Evolutionary conservation across 768 basidiomycete genomes (phyloP).

Genomic region (Termitomyces sp.): DNA sequence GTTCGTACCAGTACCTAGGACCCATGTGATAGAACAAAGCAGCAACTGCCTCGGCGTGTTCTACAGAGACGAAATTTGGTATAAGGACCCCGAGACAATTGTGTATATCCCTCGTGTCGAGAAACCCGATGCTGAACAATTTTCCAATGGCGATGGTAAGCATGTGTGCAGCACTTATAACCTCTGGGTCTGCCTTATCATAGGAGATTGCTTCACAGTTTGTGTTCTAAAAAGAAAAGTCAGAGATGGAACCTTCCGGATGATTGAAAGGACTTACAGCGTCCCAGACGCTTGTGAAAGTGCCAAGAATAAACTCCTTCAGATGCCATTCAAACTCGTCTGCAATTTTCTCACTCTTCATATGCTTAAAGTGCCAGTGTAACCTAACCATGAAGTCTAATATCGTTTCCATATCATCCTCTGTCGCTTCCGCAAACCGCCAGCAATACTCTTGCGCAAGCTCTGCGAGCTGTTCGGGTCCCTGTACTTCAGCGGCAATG

Average conservation of each 20-base stretch:
- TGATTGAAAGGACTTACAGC: constrained; percentile 9
- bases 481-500: constrained; percentile 9
- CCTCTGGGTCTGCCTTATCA: neutral
- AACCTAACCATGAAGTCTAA: constrained; percentile 8
- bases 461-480: constrained; percentile 12
- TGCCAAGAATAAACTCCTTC: constrained; percentile 13
- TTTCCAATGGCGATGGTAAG: constrained; percentile 12
- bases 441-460: constrained; percentile 16
- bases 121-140: constrained; percentile 7
- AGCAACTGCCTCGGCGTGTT: constrained; percentile 15
- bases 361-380: constrained; percentile 7
- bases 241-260: neutral
- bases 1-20: constrained; percentile 12
- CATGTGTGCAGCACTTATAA: constrained; percentile 5
- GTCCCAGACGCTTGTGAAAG: constrained; percentile 19
- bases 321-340: constrained; percentile 15
- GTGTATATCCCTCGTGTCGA: constrained; percentile 12
- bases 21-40: constrained; percentile 11
- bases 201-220: constrained; percentile 15
- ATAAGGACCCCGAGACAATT: constrained; percentile 11
- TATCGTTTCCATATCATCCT: constrained; percentile 4
- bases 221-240: constrained; percentile 1
- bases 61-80: constrained; percentile 14
- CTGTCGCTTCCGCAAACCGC: constrained; percentile 9
- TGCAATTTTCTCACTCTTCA: constrained; percentile 9